Base-by-base conservation (phyloP, 495 filamentous ascomycete genomes). In the Amorphotheca resinae region DNA sequence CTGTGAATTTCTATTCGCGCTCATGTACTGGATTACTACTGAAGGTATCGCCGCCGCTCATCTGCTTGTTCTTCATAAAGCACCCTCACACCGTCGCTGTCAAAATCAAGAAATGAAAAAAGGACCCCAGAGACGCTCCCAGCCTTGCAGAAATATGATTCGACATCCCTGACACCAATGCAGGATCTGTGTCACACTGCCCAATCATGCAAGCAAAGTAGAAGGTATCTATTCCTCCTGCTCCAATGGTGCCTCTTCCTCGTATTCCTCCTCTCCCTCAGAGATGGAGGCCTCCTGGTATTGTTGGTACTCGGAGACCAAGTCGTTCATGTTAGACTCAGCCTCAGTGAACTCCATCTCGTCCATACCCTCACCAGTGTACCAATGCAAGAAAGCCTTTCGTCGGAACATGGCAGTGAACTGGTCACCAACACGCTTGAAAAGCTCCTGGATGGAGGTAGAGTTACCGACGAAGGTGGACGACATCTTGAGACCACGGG, bases 351-450 rank as follows among this genome's bases (percentile, higher is more conserved):
- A 99, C 74, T 99, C 91, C 91, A 96, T 96, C 82, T 99, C 91
- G 72, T 99, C 91, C 91, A 99, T 99, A 74, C 91, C 91, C 80
- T 99, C 91, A 62, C 88, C 87, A 78, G 91, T 99, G 70, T 99
- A 99, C 91, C 91, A 99, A 79, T 96, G 91, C 82, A 99, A 85
- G 88, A 99, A 99, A 79, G 91, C 91, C 82, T 96, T 99, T 65
- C 91, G 87, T 69, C 91, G 75, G 82, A 96, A 99, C 91, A 99
- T 99, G 60, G 93, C 93, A 69, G 81, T 87, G 79, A 99, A 99
- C 71, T 99, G 91, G 61, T 99, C 91, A 62, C 91, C 91, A 55
- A 99, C 75, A 77, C 91, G 91, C 84, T 96, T 96, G 87, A 99
- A 99, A 46, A 99, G 82, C 77, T 99, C 91, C 76, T 99, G 91